Evolutionary conservation across 495 filamentous ascomycete genomes (phyloP), one percentile per base, ranked within the genome.

Genomic region (Podospora comata): DNA sequence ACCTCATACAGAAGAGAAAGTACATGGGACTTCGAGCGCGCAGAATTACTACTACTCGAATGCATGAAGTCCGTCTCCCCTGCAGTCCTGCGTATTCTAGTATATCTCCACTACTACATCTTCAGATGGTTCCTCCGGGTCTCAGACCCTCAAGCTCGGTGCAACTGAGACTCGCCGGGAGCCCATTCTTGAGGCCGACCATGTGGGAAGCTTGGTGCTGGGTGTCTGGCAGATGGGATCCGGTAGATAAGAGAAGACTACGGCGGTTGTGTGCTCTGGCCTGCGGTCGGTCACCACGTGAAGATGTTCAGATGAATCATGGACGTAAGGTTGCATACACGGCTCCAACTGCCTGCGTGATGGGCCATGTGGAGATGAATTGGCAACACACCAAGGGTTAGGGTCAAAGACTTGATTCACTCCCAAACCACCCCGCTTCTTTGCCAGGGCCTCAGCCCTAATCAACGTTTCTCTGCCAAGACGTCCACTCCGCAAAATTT

Each of bases 401-500:
- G 39, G 39, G 39, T 48, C 39, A 48, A 13, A 5, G 13, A 48
- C 9, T 11, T 2, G 9, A 9, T 48, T 48, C 39, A 18, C 39
- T 48, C 9, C 34, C 34, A 39, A 39, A 11, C 11, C 5, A 13
- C 4, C 2, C 0, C 9, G 23, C 15, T 15, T 6, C 4, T 18
- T 16, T 0, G 34, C 57, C 15, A 72, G 72, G 72, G 70, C 70
- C 67, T 48, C 34, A 70, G 70, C 70, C 72, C 72, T 74, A 74
- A 67, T 68, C 23, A 58, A 27, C 4, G 16, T 20, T 18, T 18
- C 9, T n/a, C 32, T 56, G 71, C 73, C 71, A 75, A 75, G 73
- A 63, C 53, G 72, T 68, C 67, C 69, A 69, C 62, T 58, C 65
- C 39, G 34, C 4, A 72, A 68, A 77, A 67, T 74, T 74, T 74